Evolutionary conservation across 1,284 basidiomycete genomes (phyloP), one percentile per base, ranked within the genome.

Genomic region (Blastosporella zonata): DNA sequence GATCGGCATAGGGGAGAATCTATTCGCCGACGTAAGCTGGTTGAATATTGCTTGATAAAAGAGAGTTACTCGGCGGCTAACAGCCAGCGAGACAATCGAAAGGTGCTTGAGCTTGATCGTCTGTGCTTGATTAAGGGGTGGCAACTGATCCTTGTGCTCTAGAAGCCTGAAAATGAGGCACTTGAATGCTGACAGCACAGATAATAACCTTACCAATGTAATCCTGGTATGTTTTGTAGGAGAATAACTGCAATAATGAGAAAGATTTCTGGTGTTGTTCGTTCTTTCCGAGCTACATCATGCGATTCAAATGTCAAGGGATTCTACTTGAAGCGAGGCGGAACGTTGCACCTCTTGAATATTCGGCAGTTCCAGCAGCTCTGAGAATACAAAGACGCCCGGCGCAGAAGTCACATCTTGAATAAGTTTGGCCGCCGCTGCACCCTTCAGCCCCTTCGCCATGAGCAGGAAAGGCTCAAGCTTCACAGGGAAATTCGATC

Each of bases 391-490:
- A 65, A 90, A 97, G 34, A 95, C 86, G 13, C 93, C 94, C 6
- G 85, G 83, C 0, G 95, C 89, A 31, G 90, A 79, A 27, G 89
- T 93, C 46, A 86, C 94, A 64, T 97, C 88, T 58, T 84, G 75
- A 18, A 95, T 72, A 49, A 97, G 79, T 62, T 94, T 93, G 7
- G 91, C 93, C 0, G 93, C 93, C 0, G 88, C 92, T 0, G 92
- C 91, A 1, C 95, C 95, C 61, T 90, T 93, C 1, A 89, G 83
- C 0, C 88, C 88, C 62, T 94, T 93, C 2, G 87, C 90, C 68
- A 97, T 88, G 49, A 97, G 78, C 25, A 97, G 65, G 65, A 90
- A 95, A 0, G 93, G 90, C 69, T 97, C 92, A 5, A 95, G 74
- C 57, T 84, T 88, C 10, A 79, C 70, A 4, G 77, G 64, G 49